Percentiles rank a stretch among this genome's conserved stretches.
Evolutionary conservation across 2,329 filamentous ascomycete genomes (phyloP).

Genomic region (Aspergillus aculeatinus): DNA sequence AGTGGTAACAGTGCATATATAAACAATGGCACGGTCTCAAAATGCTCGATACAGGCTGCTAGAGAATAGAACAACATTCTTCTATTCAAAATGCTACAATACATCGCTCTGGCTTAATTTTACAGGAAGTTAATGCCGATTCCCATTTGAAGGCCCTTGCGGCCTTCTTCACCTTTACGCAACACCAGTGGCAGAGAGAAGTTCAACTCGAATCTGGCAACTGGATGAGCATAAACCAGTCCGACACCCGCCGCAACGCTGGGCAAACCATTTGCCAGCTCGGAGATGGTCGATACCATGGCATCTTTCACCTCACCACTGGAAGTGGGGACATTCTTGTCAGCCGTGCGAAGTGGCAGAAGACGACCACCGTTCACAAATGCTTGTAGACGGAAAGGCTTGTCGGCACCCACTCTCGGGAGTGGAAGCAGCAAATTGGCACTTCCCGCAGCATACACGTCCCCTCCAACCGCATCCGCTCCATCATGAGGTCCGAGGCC

Average conservation of each 20-base stretch:
- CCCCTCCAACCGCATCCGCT: slow-evolving; percentile 80
- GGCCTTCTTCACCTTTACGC: slow-evolving; percentile 77
- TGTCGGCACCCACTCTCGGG: slow-evolving; percentile 76
- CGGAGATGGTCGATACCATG: slow-evolving; percentile 60
- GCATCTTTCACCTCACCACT: slow-evolving; percentile 47
- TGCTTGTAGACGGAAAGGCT: slow-evolving; percentile 79
- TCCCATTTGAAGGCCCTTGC: slow-evolving; percentile 93
- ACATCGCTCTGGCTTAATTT: slow-evolving; percentile 17
- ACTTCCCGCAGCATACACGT: slow-evolving; percentile 86
- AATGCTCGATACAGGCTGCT: not conserved
- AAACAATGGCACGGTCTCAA: not conserved
- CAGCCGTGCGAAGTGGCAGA: slow-evolving; percentile 67
- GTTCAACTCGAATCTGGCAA: slow-evolving; percentile 92
- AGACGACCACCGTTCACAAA: slow-evolving; percentile 90
- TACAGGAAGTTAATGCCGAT: slow-evolving; percentile 95
- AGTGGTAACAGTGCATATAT: not conserved
- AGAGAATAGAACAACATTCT: not conserved
- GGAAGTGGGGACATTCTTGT: slow-evolving; percentile 49
- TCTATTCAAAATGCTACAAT: not conserved
- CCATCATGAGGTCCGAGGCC: slow-evolving; percentile 89
- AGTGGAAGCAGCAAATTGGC: slow-evolving; percentile 83
- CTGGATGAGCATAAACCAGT: slow-evolving; percentile 90
- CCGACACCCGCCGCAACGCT: slow-evolving; percentile 85
- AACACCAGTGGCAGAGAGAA: slow-evolving; percentile 84
- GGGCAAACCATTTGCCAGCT: slow-evolving; percentile 73